Conservation (phyloP, 2,329 filamentous ascomycete genomes). For the Penicillium sp. region DNA sequence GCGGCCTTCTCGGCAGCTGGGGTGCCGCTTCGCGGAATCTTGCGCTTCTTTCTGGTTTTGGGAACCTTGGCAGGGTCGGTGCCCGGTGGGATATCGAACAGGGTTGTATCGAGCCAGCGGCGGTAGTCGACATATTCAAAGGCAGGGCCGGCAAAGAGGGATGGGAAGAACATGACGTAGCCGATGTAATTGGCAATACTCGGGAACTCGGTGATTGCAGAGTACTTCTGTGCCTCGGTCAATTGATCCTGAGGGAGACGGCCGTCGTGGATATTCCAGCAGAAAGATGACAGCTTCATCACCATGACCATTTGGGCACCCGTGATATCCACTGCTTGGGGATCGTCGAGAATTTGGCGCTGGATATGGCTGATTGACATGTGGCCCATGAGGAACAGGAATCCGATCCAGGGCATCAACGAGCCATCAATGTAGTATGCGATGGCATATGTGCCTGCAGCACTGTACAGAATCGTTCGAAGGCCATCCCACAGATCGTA, state of each 20-base stretch:
- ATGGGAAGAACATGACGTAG: constrained; percentile 93
- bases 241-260: constrained; percentile 70
- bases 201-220: constrained; percentile 70
- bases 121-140: constrained; percentile 94
- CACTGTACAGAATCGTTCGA: constrained; percentile 70
- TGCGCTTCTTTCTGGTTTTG: constrained; percentile 79
- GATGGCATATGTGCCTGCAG: constrained; percentile 74
- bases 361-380: constrained; percentile 85
- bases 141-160: constrained; percentile 79
- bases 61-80: constrained; percentile 81
- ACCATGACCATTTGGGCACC: constrained; percentile 95
- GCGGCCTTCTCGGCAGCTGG: constrained; percentile 74
- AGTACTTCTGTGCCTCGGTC: constrained; percentile 79
- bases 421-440: constrained; percentile 77
- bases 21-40: constrained; percentile 82
- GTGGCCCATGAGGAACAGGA: constrained; percentile 90
- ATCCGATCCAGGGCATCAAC: constrained; percentile 96
- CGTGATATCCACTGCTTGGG: constrained; percentile 74
- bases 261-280: constrained; percentile 96
- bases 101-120: constrained; percentile 84
- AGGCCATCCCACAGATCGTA: constrained; percentile 89
- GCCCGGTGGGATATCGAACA: constrained; percentile 80
- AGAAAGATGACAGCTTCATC: constrained; percentile 95
- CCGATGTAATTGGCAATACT: constrained; percentile 72
- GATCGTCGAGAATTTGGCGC: constrained; percentile 65